Conservation (phyloP, 73 alveolate species). For the Paramecium sexaurelia region DNA sequence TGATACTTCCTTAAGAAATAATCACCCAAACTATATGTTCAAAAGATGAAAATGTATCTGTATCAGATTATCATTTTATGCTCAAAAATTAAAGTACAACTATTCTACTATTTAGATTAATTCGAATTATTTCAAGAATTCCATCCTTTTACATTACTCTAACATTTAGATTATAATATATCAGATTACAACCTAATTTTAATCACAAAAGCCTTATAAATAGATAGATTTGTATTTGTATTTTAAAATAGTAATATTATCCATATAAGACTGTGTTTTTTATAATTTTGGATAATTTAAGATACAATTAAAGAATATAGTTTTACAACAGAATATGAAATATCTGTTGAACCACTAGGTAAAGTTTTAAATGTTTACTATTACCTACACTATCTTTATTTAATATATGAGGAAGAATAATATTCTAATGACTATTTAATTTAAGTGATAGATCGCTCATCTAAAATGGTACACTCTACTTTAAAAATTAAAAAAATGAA, state of each 20-base stretch:
- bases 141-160: neutral
- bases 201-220: neutral
- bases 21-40: neutral
- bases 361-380: neutral
- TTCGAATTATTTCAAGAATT: no score
- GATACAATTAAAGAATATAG: neutral
- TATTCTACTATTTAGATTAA: neutral
- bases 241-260: no score
- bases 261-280: neutral
- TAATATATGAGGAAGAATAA: neutral
- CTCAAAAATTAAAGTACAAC: neutral
- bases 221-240: neutral
- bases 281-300: no score
- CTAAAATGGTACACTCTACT: neutral
- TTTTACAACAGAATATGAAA: neutral
- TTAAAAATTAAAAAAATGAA: no score
- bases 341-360: neutral
- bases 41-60: neutral
- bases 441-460: neutral
- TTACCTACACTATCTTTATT: neutral
- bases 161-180: neutral
- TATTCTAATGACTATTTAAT: neutral
- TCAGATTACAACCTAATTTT: no score
- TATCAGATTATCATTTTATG: neutral
- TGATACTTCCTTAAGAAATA: neutral